Conservation (phyloP, 116 monocot genomes). For the Papilionanthe hybrid region DNA sequence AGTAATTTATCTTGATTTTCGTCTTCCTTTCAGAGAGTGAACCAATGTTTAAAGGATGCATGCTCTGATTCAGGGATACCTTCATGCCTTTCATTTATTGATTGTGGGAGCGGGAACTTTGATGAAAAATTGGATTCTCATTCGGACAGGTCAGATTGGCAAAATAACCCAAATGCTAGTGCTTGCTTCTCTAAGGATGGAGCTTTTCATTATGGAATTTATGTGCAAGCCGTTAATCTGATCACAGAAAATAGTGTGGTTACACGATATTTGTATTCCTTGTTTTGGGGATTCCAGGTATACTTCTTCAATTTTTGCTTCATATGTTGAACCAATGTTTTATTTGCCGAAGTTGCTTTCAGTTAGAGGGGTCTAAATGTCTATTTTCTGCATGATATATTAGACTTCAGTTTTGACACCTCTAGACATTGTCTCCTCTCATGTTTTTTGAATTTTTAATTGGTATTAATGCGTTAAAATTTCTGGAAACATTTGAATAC, state of each 20-base stretch:
- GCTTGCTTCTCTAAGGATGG: conserved; percentile 29
- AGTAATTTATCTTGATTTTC: neutral
- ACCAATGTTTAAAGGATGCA: conserved; percentile 55
- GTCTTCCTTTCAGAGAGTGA: conserved; percentile 59
- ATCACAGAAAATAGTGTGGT: conserved; percentile 30
- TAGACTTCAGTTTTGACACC: neutral
- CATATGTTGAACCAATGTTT: neutral
- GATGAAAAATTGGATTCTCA: neutral
- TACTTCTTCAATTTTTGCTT: neutral
- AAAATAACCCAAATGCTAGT: conserved; percentile 22
- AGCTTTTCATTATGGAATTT: conserved; percentile 65
- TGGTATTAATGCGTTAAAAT: neutral
- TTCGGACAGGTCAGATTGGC: conserved; percentile 31
- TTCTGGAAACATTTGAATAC: neutral
- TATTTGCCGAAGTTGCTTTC: neutral
- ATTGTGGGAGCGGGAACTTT: conserved; percentile 54
- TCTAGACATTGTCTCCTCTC: neutral
- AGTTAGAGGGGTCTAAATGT: neutral
- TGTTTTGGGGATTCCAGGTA: conserved; percentile 93
- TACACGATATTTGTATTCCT: conserved; percentile 48
- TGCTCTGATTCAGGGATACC: conserved; percentile 20
- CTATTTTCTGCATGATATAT: neutral
- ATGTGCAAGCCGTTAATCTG: conserved; percentile 41
- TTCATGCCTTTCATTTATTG: conserved; percentile 34
- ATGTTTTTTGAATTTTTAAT: neutral